A percentile compares a stretch with the other conserved stretches of the same genome.
Conservation (phyloP, 352 stramenopile species). For the Discostella stelligera region DNA sequence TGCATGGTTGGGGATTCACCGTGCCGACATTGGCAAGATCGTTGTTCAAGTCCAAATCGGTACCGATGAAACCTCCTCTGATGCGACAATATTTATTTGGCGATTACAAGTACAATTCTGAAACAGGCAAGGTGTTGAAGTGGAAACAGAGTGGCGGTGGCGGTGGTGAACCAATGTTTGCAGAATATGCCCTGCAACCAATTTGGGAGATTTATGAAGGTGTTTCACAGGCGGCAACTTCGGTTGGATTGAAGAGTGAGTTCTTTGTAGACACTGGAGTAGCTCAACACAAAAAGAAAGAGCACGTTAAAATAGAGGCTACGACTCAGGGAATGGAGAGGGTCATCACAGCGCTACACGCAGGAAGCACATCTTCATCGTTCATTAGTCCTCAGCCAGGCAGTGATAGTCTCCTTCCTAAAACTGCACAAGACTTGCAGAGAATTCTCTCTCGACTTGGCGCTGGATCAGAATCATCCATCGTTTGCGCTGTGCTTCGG, state of each 20-base stretch:
- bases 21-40: conserved; percentile 88
- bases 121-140: conserved; percentile 73
- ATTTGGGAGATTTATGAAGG: conserved; percentile 80
- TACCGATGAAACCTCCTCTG: conserved; percentile 71
- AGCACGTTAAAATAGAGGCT: conserved; percentile 61
- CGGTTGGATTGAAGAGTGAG: conserved; percentile 50
- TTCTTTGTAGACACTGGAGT: conserved; percentile 53
- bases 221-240: conserved; percentile 57
- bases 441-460: conserved; percentile 57
- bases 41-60: conserved; percentile 69
- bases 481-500: conserved; percentile 63
- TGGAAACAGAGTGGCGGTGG: conserved; percentile 59
- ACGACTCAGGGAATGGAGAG: conserved; percentile 69
- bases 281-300: conserved; percentile 33
- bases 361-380: conserved; percentile 45
- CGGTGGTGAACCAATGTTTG: conserved; percentile 65
- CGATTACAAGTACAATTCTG: conserved; percentile 69
- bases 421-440: conserved; percentile 53
- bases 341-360: conserved; percentile 53
- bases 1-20: conserved; percentile 95
- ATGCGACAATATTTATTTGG: conserved; percentile 79
- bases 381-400: conserved; percentile 21
- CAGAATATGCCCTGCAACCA: conserved; percentile 67
- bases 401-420: conserved; percentile 15
- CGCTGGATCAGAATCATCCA: conserved; percentile 61